Conservation (phyloP, 768 basidiomycete genomes). For the Lactarius sp. region DNA sequence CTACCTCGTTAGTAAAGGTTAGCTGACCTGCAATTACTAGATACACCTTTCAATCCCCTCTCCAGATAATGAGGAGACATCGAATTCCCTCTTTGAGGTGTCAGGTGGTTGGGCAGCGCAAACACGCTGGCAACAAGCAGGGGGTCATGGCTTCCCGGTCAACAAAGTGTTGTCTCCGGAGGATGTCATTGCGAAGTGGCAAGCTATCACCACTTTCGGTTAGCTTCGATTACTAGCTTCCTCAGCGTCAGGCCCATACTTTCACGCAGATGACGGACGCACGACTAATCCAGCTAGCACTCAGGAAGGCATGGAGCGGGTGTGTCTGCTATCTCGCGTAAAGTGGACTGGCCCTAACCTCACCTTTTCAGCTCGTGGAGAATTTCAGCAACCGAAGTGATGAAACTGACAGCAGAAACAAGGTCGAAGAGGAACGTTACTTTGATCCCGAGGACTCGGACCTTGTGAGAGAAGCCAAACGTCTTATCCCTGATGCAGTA, state of each 20-base stretch:
- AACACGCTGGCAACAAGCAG: slow-evolving; percentile 88
- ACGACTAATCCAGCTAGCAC: slow-evolving; percentile 76
- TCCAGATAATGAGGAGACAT: slow-evolving; percentile 63
- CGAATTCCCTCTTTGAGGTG: slow-evolving; percentile 79
- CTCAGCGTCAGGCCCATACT: slow-evolving; percentile 5
- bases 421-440: slow-evolving; percentile 39
- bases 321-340: slow-evolving; percentile 28
- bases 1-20: slow-evolving; percentile 75
- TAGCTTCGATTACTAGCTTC: slow-evolving; percentile 25
- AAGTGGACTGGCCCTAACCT: neutral
- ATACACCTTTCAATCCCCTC: neutral
- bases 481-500: slow-evolving; percentile 44
- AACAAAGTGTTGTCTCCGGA: slow-evolving; percentile 74
- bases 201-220: slow-evolving; percentile 81
- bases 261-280: slow-evolving; percentile 61
- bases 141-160: slow-evolving; percentile 83
- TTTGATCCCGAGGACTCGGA: slow-evolving; percentile 78
- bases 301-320: slow-evolving; percentile 73
- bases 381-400: slow-evolving; percentile 50
- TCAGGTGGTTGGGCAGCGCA: slow-evolving; percentile 90
- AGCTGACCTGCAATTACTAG: neutral
- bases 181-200: slow-evolving; percentile 75
- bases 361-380: slow-evolving; percentile 40
- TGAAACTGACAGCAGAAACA: slow-evolving; percentile 23
- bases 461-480: slow-evolving; percentile 80